Conservation (phyloP, 2,329 filamentous ascomycete genomes). For the Xylaria arbuscula region DNA sequence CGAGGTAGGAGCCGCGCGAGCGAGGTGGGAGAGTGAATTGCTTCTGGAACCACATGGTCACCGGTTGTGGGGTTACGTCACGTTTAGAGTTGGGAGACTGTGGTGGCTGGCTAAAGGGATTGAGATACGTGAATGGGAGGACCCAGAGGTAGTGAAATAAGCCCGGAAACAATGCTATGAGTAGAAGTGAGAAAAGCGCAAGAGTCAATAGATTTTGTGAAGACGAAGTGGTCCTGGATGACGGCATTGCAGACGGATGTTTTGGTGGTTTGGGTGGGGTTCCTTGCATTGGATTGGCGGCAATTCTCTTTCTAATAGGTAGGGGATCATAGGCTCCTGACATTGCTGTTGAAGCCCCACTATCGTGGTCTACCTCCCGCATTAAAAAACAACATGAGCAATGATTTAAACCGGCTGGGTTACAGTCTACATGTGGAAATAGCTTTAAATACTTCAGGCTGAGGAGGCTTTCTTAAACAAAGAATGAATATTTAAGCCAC, state of each 20-base stretch:
- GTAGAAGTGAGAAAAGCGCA: constrained; percentile 60
- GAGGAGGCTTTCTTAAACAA: background rate
- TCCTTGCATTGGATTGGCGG: constrained; percentile 30
- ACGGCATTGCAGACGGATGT: constrained; percentile 53
- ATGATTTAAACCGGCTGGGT: background rate
- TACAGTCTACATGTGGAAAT: background rate
- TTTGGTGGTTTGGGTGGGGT: constrained; percentile 46
- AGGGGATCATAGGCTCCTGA: background rate
- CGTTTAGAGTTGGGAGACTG: constrained; percentile 12
- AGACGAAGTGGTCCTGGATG: constrained; percentile 51
- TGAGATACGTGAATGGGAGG: constrained; percentile 58
- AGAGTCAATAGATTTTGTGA: constrained; percentile 55
- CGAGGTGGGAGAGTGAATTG: constrained; percentile 80
- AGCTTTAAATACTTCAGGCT: background rate
- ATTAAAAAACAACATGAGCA: background rate
- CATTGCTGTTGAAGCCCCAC: constrained; percentile 20
- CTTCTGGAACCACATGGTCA: constrained; percentile 84
- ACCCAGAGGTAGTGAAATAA: constrained; percentile 65
- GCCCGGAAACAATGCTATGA: constrained; percentile 64
- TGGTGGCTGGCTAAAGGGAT: constrained; percentile 34
- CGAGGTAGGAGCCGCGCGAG: constrained; percentile 86
- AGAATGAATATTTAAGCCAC: constrained; percentile 24
- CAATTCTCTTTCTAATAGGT: constrained; percentile 17
- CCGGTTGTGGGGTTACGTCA: constrained; percentile 41
- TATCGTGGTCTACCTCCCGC: background rate